Percentiles rank a stretch among this genome's conserved stretches.
These are phyloP conservation scores for Paratinospora sagittata DNA, from an alignment of 164 flowering plant genomes.

Conservation along the genomic window DNA sequence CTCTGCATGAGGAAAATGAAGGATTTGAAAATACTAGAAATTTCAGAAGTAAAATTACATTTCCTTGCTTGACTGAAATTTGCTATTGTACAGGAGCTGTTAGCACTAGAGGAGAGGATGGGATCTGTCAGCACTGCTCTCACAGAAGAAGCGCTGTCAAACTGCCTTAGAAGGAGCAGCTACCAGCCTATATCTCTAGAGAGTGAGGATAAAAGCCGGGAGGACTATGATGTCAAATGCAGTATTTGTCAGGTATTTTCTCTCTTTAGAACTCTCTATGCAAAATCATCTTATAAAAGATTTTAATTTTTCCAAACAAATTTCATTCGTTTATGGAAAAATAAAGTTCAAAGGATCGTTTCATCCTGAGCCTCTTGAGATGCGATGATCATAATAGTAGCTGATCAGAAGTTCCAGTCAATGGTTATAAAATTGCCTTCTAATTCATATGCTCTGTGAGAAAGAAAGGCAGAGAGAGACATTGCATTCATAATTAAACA, in stretches of 20 bases:
- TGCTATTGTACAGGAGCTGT: conserved; percentile 51
- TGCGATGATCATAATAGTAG: too few relatives aligned
- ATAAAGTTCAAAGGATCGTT: too few relatives aligned
- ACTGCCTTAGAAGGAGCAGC: conserved; percentile 48
- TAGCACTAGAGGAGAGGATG: conserved; percentile 90
- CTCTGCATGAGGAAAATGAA: background rate
- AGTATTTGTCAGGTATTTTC: conserved; percentile 80
- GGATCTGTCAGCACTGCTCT: conserved; percentile 89
- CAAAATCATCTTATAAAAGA: background rate
- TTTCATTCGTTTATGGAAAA: background rate
- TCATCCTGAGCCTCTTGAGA: too few relatives aligned
- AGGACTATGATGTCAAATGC: conserved; percentile 66
- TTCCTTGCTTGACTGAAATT: background rate
- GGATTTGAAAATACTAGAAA: background rate
- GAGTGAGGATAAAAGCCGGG: conserved; percentile 6
- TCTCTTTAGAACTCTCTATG: background rate
- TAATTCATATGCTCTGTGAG: background rate
- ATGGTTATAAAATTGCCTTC: background rate
- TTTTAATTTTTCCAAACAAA: background rate
- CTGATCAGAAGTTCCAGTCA: background rate
- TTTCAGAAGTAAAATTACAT: background rate
- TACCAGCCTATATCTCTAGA: conserved; percentile 25
- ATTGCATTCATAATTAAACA: too few relatives aligned
- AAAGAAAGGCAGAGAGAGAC: background rate
- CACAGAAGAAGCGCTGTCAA: conserved; percentile 58